Base-by-base conservation (phyloP, 495 filamentous ascomycete genomes). In the Neurospora africana region DNA sequence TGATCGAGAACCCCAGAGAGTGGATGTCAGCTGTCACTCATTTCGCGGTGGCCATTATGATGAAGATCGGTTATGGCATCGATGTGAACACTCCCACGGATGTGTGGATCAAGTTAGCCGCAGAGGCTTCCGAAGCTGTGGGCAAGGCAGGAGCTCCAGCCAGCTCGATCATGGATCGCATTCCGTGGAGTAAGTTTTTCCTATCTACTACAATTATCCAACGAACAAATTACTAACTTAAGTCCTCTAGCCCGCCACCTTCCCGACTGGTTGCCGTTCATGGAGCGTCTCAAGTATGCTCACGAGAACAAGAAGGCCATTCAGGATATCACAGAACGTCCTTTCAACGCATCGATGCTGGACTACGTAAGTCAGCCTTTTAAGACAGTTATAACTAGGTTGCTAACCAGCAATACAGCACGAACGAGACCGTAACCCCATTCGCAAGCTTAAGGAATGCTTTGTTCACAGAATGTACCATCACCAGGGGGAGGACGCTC, bases 1-100 rank as follows among this genome's bases (percentile, higher is more conserved):
- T 79, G 69, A 70, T 79, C 23, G 74, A 79, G 2, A 40, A 78
- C 27, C 75, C 79, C 0, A 13, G 27, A 6, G 73, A 74, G 41
- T 81, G 79, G 79, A 47, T 77, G 10, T 74, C 47, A 38, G 30
- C 76, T 3, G 77, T 75, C 23, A 70, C 78, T 21, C 73, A 74
- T 70, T 81, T 79, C 35, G 65, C 79, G 2, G 78, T 81, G 1
- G 73, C 78, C n/a, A 70, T 79, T 21, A 72, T 81, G 23, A 73
- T 79, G 41, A 74, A 78, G 33, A 87, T 86, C 38, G 78, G 81
- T 8, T 86, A 85, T 71, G 84, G 84, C 0, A 80, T 86, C 2
- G 77, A 80, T 0, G 79, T 87, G 10, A 76, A 83, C 11, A 74
- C 78, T 7, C 76, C 82, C 2, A 47, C 80, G 15, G 82, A 83